Conservation (phyloP, 164 flowering plant species). For the Aristolochia contorta region DNA sequence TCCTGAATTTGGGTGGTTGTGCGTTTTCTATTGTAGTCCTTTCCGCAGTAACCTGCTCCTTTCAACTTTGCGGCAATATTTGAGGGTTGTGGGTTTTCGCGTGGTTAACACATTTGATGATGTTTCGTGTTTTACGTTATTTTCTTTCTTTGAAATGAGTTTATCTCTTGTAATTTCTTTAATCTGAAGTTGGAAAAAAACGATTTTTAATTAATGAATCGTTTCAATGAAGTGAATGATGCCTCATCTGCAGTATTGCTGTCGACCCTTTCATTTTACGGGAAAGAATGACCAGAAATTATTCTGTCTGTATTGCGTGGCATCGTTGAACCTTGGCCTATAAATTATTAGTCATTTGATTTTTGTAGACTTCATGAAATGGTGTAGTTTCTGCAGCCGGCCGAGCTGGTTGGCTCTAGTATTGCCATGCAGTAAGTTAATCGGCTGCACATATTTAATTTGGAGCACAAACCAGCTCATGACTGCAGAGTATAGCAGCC, state of each 20-base stretch:
- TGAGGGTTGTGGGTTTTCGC: too few relatives aligned
- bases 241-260: too few relatives aligned
- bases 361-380: not conserved
- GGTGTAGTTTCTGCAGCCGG: constrained; percentile 17
- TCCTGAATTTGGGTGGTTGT: not conserved
- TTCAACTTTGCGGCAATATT: not conserved
- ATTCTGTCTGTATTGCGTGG: not conserved
- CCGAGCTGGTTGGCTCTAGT: constrained; percentile 30
- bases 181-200: not conserved
- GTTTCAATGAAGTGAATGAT: too few relatives aligned
- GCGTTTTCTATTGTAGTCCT: not conserved
- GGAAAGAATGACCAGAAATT: not conserved
- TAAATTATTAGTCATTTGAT: not conserved
- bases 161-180: not conserved
- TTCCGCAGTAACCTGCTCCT: not conserved
- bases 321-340: not conserved
- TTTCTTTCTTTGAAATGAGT: not conserved
- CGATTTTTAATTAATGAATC: too few relatives aligned
- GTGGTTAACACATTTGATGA: too few relatives aligned
- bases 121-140: not conserved
- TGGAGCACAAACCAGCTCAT: constrained; percentile 25
- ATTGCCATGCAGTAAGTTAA: constrained; percentile 23
- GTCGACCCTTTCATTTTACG: not conserved
- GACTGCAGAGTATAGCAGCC: constrained; percentile 18
- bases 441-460: constrained; percentile 19